These are phyloP conservation scores for Candida ovalis DNA, from an alignment of 805 yeast species.

Conservation along the genomic window DNA sequence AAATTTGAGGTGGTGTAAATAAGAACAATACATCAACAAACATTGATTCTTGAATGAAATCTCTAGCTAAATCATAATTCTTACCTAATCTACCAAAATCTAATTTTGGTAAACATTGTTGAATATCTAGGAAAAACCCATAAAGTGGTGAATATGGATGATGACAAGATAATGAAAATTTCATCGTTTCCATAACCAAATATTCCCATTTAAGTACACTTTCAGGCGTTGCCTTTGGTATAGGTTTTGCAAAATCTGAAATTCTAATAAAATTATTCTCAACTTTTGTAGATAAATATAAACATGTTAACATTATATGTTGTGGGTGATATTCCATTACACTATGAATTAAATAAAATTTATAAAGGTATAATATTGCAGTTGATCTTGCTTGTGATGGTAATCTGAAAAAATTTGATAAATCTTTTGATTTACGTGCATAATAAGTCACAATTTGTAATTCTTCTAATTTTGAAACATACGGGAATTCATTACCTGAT, in stretches of 20 bases:
- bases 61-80: conserved; percentile 68
- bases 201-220: conserved; percentile 80
- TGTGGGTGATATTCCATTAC: conserved; percentile 90
- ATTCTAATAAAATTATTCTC: conserved; percentile 89
- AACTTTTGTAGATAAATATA: conserved; percentile 87
- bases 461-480: conserved; percentile 70
- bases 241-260: conserved; percentile 67
- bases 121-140: conserved; percentile 92
- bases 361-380: conserved; percentile 75
- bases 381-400: conserved; percentile 89
- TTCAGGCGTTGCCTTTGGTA: conserved; percentile 62
- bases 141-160: conserved; percentile 89
- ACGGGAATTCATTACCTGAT: conserved; percentile 30
- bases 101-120: conserved; percentile 47
- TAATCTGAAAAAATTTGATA: conserved; percentile 70
- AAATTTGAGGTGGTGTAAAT: conserved; percentile 93
- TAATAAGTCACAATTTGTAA: conserved; percentile 62
- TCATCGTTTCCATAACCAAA: conserved; percentile 62
- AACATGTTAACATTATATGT: conserved; percentile 70
- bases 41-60: conserved; percentile 61
- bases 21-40: conserved; percentile 72
- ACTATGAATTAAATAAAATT: conserved; percentile 74
- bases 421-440: conserved; percentile 63
- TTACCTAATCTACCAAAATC: conserved; percentile 59
- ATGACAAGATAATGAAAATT: conserved; percentile 79